Evolutionary conservation across 108 stramenopile genomes (phyloP).

Genomic region (Nitzschia sp.): DNA sequence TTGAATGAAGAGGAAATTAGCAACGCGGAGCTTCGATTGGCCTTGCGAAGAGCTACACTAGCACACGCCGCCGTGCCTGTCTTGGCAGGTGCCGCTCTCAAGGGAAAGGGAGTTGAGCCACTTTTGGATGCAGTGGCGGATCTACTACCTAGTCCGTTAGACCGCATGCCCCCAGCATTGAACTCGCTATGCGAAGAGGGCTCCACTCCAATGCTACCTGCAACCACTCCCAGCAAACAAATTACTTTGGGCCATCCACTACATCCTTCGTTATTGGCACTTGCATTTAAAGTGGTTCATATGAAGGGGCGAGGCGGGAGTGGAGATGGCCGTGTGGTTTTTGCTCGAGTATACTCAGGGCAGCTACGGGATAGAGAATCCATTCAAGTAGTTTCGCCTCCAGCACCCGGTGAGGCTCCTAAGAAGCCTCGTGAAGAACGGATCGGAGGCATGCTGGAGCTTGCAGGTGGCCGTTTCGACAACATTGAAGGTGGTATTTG

Average conservation of each 20-base stretch:
- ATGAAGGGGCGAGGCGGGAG: constrained; percentile 89
- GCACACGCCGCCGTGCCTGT: constrained; percentile 67
- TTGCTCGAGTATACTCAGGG: constrained; percentile 88
- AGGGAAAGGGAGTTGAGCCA: constrained; percentile 92
- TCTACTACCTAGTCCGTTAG: constrained; percentile 92
- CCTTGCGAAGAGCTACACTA: constrained; percentile 74
- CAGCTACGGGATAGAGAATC: constrained; percentile 60
- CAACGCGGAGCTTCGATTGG: constrained; percentile 61
- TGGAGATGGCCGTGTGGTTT: constrained; percentile 88
- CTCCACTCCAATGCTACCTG: neutral
- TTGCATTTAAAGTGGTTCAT: constrained; percentile 91
- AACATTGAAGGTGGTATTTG: constrained; percentile 70
- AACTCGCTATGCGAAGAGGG: constrained; percentile 34
- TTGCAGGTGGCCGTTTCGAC: constrained; percentile 78
- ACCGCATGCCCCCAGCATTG: constrained; percentile 71
- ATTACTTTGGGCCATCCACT: constrained; percentile 75
- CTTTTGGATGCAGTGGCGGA: constrained; percentile 92
- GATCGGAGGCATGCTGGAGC: constrained; percentile 83
- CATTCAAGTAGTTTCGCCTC: constrained; percentile 70
- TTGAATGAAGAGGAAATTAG: constrained; percentile 64
- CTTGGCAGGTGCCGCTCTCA: constrained; percentile 84
- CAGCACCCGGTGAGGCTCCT: constrained; percentile 40
- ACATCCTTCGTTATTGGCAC: constrained; percentile 69
- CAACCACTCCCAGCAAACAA: constrained; percentile 5
- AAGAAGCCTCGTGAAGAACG: constrained; percentile 55